Evolutionary conservation across 768 basidiomycete genomes (phyloP), one percentile per base, ranked within the genome.

Genomic region (Leccinum disarticulatum): DNA sequence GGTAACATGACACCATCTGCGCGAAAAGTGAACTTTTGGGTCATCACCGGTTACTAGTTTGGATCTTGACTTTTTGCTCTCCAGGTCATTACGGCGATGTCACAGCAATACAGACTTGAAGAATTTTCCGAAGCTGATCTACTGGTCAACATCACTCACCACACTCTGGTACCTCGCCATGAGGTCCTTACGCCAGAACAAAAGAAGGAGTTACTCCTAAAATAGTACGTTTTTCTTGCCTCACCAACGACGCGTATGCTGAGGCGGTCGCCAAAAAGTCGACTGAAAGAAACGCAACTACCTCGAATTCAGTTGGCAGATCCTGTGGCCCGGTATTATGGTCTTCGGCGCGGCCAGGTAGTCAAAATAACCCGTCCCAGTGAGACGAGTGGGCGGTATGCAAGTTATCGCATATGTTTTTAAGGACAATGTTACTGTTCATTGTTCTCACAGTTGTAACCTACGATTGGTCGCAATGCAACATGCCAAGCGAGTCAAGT

Each of bases 261-360:
- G 52, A 61, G 38, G 55, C 35, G 52, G 59, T 33, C 3, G 46
- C 36, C 46, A 14, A 60, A 55, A 67, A 99, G 96, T 77, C 96
- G 97, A 62, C 78, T 99, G 59, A 96, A 96, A 75, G 97, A 98
- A 72, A 98, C 96, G 1, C 97, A 99, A 70, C 81, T 99, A 57
- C 97, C 97, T 52, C 91, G 97, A 25, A 98, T 99, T 63, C 95
- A 98, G 76, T 76, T 97, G 47, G 87, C 89, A 28, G 97, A 99
- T 74, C 97, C 97, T 10, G 96, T 99, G n/a, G 94, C 97, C 46
- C 86, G 95, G 60, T 98, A 99, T 75, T 99, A 98, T 77, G 97
- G 97, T 54, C 84, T 99, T 58, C 84, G 87, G 67, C 85, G 97
- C 53, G 95, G 96, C 28, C 93, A 96, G 73, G 97, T 99, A 51